Evolutionary conservation across 805 yeast species (phyloP).

Genomic region (Candida piceae): DNA sequence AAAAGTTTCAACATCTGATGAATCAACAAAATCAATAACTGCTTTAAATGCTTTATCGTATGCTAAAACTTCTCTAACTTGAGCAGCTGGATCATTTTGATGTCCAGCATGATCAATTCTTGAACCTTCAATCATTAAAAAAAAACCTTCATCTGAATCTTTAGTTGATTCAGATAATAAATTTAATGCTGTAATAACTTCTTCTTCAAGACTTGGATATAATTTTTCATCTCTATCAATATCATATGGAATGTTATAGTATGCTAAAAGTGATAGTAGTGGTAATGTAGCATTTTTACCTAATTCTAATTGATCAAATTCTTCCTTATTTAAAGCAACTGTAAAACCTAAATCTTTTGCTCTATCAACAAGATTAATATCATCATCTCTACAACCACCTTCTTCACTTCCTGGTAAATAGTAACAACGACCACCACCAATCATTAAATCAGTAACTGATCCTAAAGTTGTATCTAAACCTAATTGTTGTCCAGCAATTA

Average conservation of each 20-base stretch:
- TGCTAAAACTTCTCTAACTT: slow-evolving; percentile 85
- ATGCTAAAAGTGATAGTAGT: slow-evolving; percentile 68
- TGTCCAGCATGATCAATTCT: slow-evolving; percentile 96
- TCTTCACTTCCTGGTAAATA: slow-evolving; percentile 49
- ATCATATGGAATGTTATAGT: slow-evolving; percentile 78
- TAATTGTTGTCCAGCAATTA: slow-evolving; percentile 82
- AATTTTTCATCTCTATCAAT: slow-evolving; percentile 59
- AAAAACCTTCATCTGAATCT: slow-evolving; percentile 78
- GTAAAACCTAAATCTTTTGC: slow-evolving; percentile 60
- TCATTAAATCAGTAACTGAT: slow-evolving; percentile 70
- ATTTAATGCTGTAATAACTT: slow-evolving; percentile 66
- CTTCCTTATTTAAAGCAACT: slow-evolving; percentile 53
- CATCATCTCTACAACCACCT: slow-evolving; percentile 71
- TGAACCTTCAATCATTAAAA: slow-evolving; percentile 83
- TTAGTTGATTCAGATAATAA: slow-evolving; percentile 63
- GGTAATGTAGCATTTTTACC: slow-evolving; percentile 73
- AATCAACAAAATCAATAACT: slow-evolving; percentile 64
- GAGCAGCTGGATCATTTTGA: slow-evolving; percentile 90
- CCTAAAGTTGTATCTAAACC: slow-evolving; percentile 76
- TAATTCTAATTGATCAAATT: slow-evolving; percentile 49
- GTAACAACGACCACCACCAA: slow-evolving; percentile 91
- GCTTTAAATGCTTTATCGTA: slow-evolving; percentile 78
- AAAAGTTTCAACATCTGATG: slow-evolving; percentile 68
- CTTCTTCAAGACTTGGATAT: slow-evolving; percentile 77
- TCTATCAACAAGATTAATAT: slow-evolving; percentile 58